Base-by-base conservation (phyloP, 257 asterid species). In the Nicotiana noctiflora region DNA sequence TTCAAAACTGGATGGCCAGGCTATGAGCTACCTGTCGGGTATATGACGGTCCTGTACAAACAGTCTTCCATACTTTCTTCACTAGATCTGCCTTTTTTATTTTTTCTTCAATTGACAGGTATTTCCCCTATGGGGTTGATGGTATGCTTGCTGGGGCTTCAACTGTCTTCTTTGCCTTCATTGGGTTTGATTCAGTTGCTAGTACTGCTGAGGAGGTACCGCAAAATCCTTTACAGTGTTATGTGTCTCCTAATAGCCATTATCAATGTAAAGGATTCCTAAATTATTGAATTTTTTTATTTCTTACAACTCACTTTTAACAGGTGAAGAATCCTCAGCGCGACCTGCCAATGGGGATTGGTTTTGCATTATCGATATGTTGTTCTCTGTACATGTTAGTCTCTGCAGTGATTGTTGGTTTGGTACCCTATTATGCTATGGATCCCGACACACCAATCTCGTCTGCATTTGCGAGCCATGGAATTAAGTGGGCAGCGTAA, bases 81-180 rank as follows among this genome's bases (percentile, higher is more conserved):
- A 60, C 7, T 8, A 34, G 23, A 25, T 18, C 21, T 60, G 27
- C 19, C 10, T 59, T 17, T 11, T 60, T 67, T 7, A 82, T 61
- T 29, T 29, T 67, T 51, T 80, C 10, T 61, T 70, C 17, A 46
- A 64, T 65, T 66, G 62, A 18, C 68, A 93, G 98, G 77, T 95
- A 95, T 88, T 87, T 95, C 37, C 98, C 98, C 4, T 95, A 83
- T 64, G 98, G 98, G 68, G 94, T 89, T 29, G 91, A 95, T 90
- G 98, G 98, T 80, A 90, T 95, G 98, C 98, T 95, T 84, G 97
- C 98, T 82, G 98, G 98, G 78, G 97, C 98, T 74, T 95, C 98
- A 80, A 95, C 98, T 9, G 98, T 95, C 80, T 95, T 93, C 88
- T 95, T 95, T 86, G 94, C 98, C 15, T 95, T 75, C 82, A 88